Percentiles rank a stretch among this genome's conserved stretches.
phyloP scores from a whole-genome alignment of 441 rosid genomes.

The Bruguiera hainesii region DNA sequence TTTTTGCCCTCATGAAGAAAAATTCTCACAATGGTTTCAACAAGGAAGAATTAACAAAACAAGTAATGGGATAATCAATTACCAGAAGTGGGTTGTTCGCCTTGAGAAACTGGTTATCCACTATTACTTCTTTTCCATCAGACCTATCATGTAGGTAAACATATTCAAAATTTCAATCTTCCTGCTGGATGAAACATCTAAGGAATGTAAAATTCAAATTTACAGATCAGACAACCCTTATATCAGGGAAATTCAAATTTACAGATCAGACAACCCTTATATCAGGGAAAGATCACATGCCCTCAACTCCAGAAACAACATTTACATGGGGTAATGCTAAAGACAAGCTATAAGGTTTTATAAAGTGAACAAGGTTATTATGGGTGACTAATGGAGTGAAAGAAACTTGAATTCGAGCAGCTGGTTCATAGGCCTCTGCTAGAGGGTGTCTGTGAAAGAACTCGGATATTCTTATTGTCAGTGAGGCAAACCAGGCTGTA shows the following conservation, averaged over 20 bases:
- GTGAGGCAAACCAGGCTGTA: too few species aligned
- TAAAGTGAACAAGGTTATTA: too few species aligned
- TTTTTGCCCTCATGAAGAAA: too few species aligned
- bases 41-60: not conserved
- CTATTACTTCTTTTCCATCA: slow-evolving; percentile 82
- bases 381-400: too few species aligned
- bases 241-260: not conserved
- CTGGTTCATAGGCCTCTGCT: too few species aligned
- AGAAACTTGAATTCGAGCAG: too few species aligned
- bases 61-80: slow-evolving; percentile 25
- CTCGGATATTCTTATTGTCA: too few species aligned
- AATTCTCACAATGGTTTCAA: too few species aligned
- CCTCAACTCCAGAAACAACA: not conserved
- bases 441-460: too few species aligned
- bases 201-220: not conserved
- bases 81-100: slow-evolving; percentile 86
- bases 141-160: slow-evolving; percentile 44
- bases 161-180: not conserved
- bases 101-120: slow-evolving; percentile 87
- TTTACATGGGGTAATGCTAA: too few species aligned
- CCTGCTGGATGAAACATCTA: not conserved
- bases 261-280: not conserved
- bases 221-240: not conserved
- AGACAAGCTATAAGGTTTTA: too few species aligned
- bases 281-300: not conserved